These are phyloP conservation scores for Pelagomonas calceolata DNA, from an alignment of 108 stramenopile species.

Conservation along the genomic window DNA sequence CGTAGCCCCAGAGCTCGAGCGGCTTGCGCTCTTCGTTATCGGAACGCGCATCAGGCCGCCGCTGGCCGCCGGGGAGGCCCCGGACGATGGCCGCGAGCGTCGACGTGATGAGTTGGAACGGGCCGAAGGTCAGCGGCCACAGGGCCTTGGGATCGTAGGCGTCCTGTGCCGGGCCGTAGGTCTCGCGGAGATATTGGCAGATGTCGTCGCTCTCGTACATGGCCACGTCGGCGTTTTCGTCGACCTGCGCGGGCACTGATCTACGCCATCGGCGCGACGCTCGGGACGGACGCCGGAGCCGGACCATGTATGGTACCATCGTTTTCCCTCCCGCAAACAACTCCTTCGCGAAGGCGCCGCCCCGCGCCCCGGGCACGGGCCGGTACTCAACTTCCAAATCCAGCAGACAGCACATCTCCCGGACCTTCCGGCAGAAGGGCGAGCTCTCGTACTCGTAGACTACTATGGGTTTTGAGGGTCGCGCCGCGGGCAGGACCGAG, in stretches of 20 bases:
- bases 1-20: slow-evolving; percentile 70
- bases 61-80: slow-evolving; percentile 39
- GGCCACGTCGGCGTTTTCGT: slow-evolving; percentile 56
- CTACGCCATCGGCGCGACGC: slow-evolving; percentile 19
- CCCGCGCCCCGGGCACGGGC: slow-evolving; percentile 52
- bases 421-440: slow-evolving; percentile 69
- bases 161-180: slow-evolving; percentile 53
- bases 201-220: slow-evolving; percentile 66
- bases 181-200: slow-evolving; percentile 61
- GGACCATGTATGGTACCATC: slow-evolving; percentile 28
- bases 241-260: slow-evolving; percentile 67
- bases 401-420: slow-evolving; percentile 67
- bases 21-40: slow-evolving; percentile 62
- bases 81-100: slow-evolving; percentile 37
- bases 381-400: slow-evolving; percentile 64
- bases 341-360: slow-evolving; percentile 36
- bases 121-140: slow-evolving; percentile 51
- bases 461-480: slow-evolving; percentile 54
- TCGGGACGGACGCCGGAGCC: slow-evolving; percentile 13
- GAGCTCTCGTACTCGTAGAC: slow-evolving; percentile 77
- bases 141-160: slow-evolving; percentile 47
- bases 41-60: slow-evolving; percentile 46
- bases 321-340: slow-evolving; percentile 34
- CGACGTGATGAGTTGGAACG: slow-evolving; percentile 46
- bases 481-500: slow-evolving; percentile 37